Conservation (phyloP, 179 eudicot genomes). For the Sideroxylon spinosum region DNA sequence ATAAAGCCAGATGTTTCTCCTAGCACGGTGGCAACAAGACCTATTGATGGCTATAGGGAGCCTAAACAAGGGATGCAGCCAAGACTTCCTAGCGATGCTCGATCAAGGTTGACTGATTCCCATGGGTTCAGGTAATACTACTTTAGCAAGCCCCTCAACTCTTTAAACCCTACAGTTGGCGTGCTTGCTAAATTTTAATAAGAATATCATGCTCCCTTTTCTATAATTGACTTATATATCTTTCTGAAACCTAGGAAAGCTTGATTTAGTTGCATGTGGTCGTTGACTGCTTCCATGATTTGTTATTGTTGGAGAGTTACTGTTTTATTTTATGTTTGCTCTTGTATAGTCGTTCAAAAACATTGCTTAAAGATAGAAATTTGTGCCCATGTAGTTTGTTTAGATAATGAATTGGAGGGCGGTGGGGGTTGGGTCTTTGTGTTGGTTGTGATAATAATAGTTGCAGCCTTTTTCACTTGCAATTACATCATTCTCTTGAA, state of each 20-base stretch:
- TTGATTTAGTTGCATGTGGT: neutral
- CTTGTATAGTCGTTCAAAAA: too few relatives aligned
- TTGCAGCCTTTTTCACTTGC: too few relatives aligned
- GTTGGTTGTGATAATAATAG: too few relatives aligned
- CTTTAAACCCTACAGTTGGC: neutral
- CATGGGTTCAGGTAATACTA: slow-evolving; percentile 47
- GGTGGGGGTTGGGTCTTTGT: too few relatives aligned
- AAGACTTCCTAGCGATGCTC: slow-evolving; percentile 38
- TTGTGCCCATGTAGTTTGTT: neutral
- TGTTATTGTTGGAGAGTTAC: neutral
- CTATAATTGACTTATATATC: neutral
- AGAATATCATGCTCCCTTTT: neutral
- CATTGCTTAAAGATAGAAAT: too few relatives aligned
- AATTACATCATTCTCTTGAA: too few relatives aligned
- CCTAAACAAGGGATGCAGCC: slow-evolving; percentile 54
- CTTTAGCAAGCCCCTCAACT: neutral
- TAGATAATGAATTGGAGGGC: too few relatives aligned
- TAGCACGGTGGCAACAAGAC: slow-evolving; percentile 31
- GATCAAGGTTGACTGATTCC: slow-evolving; percentile 41
- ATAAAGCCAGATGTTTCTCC: slow-evolving; percentile 54
- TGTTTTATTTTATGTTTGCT: neutral
- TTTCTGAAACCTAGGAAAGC: neutral
- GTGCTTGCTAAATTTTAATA: neutral
- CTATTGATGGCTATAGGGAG: slow-evolving; percentile 46
- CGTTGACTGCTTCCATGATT: neutral